Percentiles rank a stretch among this genome's conserved stretches.
phyloP scores from a whole-genome alignment of 2,329 filamentous ascomycete species.

The Colletotrichum liaoningense region DNA sequence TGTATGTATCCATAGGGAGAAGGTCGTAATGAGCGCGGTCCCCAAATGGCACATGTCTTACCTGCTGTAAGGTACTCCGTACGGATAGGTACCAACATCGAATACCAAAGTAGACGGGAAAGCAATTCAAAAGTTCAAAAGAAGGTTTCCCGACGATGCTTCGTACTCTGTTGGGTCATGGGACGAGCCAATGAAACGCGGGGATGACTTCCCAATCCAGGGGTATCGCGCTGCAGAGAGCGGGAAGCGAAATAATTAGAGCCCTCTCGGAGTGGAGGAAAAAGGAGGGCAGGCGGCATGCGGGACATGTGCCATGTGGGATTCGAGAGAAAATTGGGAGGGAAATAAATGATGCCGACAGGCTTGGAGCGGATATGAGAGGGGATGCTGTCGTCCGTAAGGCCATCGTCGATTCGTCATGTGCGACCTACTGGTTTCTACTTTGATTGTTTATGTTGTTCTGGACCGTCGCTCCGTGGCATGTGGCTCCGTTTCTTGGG shows the following conservation, averaged over 20 bases:
- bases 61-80: neutral
- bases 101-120: slow-evolving; percentile 9
- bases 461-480: slow-evolving; percentile 17
- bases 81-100: neutral
- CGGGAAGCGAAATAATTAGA: slow-evolving; percentile 33
- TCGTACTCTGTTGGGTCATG: slow-evolving; percentile 3
- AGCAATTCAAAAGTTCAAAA: slow-evolving; percentile 15
- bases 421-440: slow-evolving; percentile 1
- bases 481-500: slow-evolving; percentile 6
- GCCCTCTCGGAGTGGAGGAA: slow-evolving; percentile 22
- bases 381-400: slow-evolving; percentile 3
- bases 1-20: slow-evolving; percentile 19
- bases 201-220: slow-evolving; percentile 33
- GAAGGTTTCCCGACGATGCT: slow-evolving; percentile 15
- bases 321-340: neutral
- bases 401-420: slow-evolving; percentile 29
- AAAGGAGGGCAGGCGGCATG: neutral
- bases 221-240: slow-evolving; percentile 20
- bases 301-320: slow-evolving; percentile 10
- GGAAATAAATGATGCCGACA: neutral
- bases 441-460: slow-evolving; percentile 19
- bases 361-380: slow-evolving; percentile 13
- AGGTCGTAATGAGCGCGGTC: slow-evolving; percentile 9
- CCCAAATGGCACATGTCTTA: slow-evolving; percentile 4
- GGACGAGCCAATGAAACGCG: slow-evolving; percentile 27